Evolutionary conservation across 495 filamentous ascomycete genomes (phyloP).

Genomic region (Talaromyces stipitatus): DNA sequence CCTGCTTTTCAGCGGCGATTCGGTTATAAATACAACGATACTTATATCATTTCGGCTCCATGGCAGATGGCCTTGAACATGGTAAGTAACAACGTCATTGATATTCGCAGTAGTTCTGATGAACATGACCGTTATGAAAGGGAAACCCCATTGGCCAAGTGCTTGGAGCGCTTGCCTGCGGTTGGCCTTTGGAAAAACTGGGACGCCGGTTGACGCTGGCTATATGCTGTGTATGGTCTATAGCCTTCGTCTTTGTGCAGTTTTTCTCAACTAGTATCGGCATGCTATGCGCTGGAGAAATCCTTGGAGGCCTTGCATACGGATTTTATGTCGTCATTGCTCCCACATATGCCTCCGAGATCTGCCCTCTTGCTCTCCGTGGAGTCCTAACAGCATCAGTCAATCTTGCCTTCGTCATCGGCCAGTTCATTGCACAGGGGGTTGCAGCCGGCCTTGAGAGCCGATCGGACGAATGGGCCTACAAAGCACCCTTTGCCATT

Average conservation of each 20-base stretch:
- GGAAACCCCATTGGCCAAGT: conserved; percentile 28
- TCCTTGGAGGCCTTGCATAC: conserved; percentile 17
- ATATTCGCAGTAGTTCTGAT: background rate
- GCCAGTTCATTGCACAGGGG: conserved; percentile 44
- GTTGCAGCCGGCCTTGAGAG: conserved; percentile 33
- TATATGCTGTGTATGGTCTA: conserved; percentile 8
- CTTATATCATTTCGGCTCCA: conserved; percentile 21
- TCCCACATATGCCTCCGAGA: conserved; percentile 46
- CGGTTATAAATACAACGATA: conserved; percentile 23
- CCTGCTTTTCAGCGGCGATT: conserved; percentile 27
- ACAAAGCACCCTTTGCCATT: conserved; percentile 47
- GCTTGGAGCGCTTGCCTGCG: conserved; percentile 30
- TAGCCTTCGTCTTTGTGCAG: conserved; percentile 11
- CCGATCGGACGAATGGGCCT: conserved; percentile 39
- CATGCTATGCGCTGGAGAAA: conserved; percentile 10
- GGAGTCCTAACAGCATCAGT: conserved; percentile 37
- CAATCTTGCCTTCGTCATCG: conserved; percentile 42
- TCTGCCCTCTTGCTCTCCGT: conserved; percentile 35
- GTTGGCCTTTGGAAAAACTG: conserved; percentile 33
- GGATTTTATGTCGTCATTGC: conserved; percentile 45
- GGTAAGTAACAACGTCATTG: background rate
- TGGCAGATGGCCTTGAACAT: conserved; percentile 31
- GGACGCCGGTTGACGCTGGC: conserved; percentile 46
- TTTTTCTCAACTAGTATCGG: conserved; percentile 19
- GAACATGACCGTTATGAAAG: conserved; percentile 14